Percentiles rank a stretch among this genome's conserved stretches.
Evolutionary conservation across 2,329 filamentous ascomycete genomes (phyloP).

Genomic region (Fusarium pseudocircinatum): DNA sequence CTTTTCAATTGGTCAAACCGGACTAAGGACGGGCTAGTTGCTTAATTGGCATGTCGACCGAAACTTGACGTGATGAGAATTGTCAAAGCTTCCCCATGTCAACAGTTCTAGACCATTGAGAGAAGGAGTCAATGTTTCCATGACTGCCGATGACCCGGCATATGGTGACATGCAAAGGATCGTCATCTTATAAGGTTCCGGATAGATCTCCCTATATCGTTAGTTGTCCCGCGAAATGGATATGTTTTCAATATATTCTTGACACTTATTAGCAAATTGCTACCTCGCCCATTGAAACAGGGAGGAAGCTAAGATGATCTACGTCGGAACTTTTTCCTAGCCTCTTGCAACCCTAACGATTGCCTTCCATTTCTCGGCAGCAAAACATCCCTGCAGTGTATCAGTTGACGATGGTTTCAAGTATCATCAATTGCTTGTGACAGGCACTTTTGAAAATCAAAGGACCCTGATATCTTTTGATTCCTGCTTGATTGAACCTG

Average conservation of each 20-base stretch:
- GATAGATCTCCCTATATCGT: not conserved
- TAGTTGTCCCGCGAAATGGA: not conserved
- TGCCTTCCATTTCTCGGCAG: constrained; percentile 6
- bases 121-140: not conserved
- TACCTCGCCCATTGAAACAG: not conserved
- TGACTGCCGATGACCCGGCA: not conserved
- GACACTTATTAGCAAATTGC: not conserved
- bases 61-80: not conserved
- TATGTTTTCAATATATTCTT: not conserved
- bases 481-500: not conserved
- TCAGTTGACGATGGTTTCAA: not conserved
- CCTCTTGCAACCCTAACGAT: not conserved
- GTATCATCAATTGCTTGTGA: constrained; percentile 11
- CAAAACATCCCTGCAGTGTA: not conserved
- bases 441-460: constrained; percentile 29
- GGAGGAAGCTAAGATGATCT: not conserved
- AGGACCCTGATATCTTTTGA: not conserved
- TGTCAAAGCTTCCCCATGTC: not conserved
- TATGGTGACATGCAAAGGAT: not conserved
- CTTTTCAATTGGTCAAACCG: not conserved
- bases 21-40: not conserved
- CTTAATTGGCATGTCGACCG: not conserved
- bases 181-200: not conserved
- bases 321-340: constrained; percentile 22
- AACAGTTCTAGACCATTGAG: not conserved